Evolutionary conservation across 148 eudicot genomes (phyloP), one percentile per base, ranked within the genome.

Genomic region (Rhododendron mucronatum): DNA sequence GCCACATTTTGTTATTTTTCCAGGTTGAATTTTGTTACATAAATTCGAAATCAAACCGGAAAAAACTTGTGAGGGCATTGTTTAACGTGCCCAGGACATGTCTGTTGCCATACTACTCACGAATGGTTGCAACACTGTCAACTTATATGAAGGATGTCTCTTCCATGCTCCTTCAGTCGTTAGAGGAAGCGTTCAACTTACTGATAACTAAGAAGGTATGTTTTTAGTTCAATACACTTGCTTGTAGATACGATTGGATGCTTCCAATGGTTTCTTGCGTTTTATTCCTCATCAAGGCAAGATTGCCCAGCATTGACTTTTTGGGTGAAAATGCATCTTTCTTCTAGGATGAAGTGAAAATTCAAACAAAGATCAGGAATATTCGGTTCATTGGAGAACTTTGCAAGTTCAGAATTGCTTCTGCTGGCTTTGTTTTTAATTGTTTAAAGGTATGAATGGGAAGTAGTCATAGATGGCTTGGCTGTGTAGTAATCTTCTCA

Each of bases 301-400:
- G n/a, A 20, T 59, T 59, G 65, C 15, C 67, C 15, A n/a, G 18
- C 45, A 20, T 84, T 59, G 65, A 84, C 48, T 65, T 69, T 79
- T 5, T 26, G 7, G 69, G 73, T 77, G 50, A 53, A 73, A 69
- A 20, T 55, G 11, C 53, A 55, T 41, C 15, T 14, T 47, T 73
- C 41, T 84, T 86, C 82, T 93, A 96, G 99, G 99, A 96, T 87
- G 97, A 96, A 92, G 93, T 96, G 91, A 96, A 96, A 88, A 95
- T 96, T 88, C 98, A 96, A 91, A 89, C 97, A 85, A 96, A 96
- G 91, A 94, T 96, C 87, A 92, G 94, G 88, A 96, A 96, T 89
- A 96, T 96, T 84, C 92, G 99, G 84, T 96, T 96, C 88, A 93
- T 96, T 84, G 99, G 99, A 85, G 99, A 96, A 87, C 94, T 96